Base-by-base conservation (phyloP, 1,284 basidiomycete species). In the Filobasidium uniguttulatum region DNA sequence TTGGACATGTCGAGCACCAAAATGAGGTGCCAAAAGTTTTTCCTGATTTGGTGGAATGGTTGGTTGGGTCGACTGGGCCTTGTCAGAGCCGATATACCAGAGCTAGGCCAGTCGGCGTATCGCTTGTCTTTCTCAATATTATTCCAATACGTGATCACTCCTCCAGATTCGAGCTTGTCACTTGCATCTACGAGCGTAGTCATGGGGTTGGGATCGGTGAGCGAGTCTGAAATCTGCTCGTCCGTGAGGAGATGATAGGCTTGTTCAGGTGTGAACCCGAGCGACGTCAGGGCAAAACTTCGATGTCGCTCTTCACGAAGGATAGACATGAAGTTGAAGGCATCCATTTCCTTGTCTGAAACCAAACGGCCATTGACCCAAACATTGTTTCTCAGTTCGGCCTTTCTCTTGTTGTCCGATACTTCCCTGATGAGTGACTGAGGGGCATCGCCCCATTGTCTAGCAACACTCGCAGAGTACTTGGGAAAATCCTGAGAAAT, bases 401-500 rank as follows among this genome's bases (percentile, higher is more conserved):
- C 46, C 29, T 36, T 49, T 55, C 22, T 28, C 36, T 30, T 38
- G 35, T 23, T 54, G 46, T 2, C 53, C 50, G 54, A 88, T 83
- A 84, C 64, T 61, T 88, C 85, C 0, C 72, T 63, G 3, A 63
- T 57, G n/a, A 93, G 60, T 10, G 55, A 57, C 7, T 57, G 54
- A 3, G 64, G 62, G 3, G 64, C 53, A 1, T 60, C 60, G 46
- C 87, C 76, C 52, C n/a, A n/a, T n/a, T 81, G 78, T 28, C 83
- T 76, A 2, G 83, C 75, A 36, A 91, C 70, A 6, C 79, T 71
- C 1, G 80, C 73, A 0, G 81, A 80, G 61, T 90, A 89, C 64
- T 79, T 82, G 0, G 90, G 90, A 67, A 94, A 89, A 66, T 89
- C 81, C 62, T 90, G 83, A 0, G 83, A 76, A 26, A 94, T 74